Base-by-base conservation (phyloP, 2,329 filamentous ascomycete species). In the Meredithiella fracta region DNA sequence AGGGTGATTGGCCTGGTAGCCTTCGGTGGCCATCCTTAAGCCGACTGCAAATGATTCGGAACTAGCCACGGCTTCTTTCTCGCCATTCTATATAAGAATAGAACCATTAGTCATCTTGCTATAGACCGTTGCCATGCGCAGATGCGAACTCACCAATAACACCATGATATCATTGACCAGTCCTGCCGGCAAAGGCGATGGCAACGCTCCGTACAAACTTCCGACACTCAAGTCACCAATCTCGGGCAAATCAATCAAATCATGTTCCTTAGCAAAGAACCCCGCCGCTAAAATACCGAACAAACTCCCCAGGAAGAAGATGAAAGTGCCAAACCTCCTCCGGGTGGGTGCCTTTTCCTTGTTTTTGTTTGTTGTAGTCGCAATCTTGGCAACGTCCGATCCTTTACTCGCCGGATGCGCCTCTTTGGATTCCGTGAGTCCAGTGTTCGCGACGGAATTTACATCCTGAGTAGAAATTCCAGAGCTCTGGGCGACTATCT, bases 1-100 rank as follows among this genome's bases (percentile, higher is more conserved):
- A 1, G 92, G 88, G 63, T 96, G 89, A 58, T 86, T 77, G 15
- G 86, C 91, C 51, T 77, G 68, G 17, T 97, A 75, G 1, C 94
- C 94, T 66, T 96, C 85, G 3, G 82, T 72, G 40, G 82, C 82
- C 20, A 90, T 83, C 64, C 94, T 86, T 29, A 92, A 71, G 3
- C 92, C 94, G 50, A 97, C 86, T 1, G 89, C 80, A 65, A 98
- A 98, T 4, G 90, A 86, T 71, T 98, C 92, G 69, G 95, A 95
- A 64, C 85, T 85, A 61, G 94, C 83, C 47, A 87, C 79, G 47
- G 75, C 70, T 62, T 94, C 88, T 61, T 87, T 83, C 69, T 97
- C 90, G 63, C 85, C 83, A 72, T 87, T 86, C 83, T 85, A 34
- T 22, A n/a, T 40, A 6, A 25, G 17, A 14, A 9, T 11, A 38